Evolutionary conservation across 169 alveolate genomes (phyloP).

Genomic region (Theileria annulata): DNA sequence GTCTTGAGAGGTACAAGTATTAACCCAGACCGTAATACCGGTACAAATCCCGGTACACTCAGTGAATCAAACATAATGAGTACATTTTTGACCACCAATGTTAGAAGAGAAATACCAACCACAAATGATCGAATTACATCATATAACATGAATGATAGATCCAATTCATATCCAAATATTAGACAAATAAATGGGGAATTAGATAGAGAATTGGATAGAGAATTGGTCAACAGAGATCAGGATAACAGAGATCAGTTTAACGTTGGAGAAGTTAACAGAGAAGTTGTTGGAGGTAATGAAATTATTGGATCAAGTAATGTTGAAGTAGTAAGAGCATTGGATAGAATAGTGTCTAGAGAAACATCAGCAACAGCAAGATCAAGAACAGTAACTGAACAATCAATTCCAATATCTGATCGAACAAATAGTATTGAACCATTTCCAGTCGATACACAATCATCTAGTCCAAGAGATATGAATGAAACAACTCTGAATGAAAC

Average conservation of each 20-base stretch:
- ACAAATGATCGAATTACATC: neutral
- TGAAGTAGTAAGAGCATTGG: constrained; percentile 4
- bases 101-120: constrained; percentile 6
- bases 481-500: neutral
- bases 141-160: neutral
- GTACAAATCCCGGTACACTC: neutral
- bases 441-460: neutral
- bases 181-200: neutral
- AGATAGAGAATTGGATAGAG: too few species aligned
- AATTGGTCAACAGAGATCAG: too few species aligned
- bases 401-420: constrained; percentile 2
- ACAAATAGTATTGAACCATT: neutral
- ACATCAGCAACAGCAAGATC: constrained; percentile 44
- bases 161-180: neutral
- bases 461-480: neutral
- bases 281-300: too few species aligned
- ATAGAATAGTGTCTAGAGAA: constrained; percentile 51
- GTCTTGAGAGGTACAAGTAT: constrained; percentile 28
- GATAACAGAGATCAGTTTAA: too few species aligned
- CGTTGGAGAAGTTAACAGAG: too few species aligned
- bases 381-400: constrained; percentile 27
- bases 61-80: constrained; percentile 8
- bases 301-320: neutral
- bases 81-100: constrained; percentile 4
- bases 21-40: neutral